These are phyloP conservation scores for Cucumis hystrix DNA, from an alignment of 306 rosid species.

Conservation along the genomic window DNA sequence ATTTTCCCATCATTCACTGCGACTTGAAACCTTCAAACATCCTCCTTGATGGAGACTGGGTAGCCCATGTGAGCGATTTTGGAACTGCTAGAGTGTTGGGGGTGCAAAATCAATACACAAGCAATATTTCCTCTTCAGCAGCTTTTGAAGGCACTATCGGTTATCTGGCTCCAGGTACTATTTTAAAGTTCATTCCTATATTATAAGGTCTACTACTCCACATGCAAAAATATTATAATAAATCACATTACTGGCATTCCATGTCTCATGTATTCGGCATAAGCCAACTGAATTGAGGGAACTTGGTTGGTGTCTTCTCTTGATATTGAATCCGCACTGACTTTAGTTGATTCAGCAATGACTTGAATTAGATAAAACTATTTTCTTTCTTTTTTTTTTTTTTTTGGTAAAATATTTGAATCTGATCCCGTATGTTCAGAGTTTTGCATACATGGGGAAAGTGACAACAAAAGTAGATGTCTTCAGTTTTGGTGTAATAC, in stretches of 20 bases:
- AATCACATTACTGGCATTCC: background rate
- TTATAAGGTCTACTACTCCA: background rate
- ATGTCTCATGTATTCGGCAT: background rate
- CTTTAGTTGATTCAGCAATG: background rate
- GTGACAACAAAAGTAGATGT: constrained; percentile 63
- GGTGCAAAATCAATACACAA: constrained; percentile 48
- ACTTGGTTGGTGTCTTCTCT: background rate
- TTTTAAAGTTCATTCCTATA: background rate
- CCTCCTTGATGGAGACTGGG: constrained; percentile 59
- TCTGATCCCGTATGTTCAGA: constrained; percentile 30
- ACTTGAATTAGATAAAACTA: background rate
- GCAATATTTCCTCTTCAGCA: constrained; percentile 40
- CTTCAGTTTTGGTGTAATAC: constrained; percentile 67
- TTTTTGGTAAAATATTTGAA: background rate
- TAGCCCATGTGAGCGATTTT: constrained; percentile 84
- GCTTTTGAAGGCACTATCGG: constrained; percentile 75
- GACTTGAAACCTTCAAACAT: constrained; percentile 85
- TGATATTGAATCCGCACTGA: background rate
- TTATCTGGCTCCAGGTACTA: constrained; percentile 79
- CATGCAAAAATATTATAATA: background rate
- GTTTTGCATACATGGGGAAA: constrained; percentile 62
- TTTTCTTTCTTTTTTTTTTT: background rate
- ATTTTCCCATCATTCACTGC: constrained; percentile 66
- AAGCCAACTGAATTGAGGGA: background rate
- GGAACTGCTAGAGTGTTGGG: constrained; percentile 85